Base-by-base conservation (phyloP, 495 filamentous ascomycete species). In the Chaetomium tenue region DNA sequence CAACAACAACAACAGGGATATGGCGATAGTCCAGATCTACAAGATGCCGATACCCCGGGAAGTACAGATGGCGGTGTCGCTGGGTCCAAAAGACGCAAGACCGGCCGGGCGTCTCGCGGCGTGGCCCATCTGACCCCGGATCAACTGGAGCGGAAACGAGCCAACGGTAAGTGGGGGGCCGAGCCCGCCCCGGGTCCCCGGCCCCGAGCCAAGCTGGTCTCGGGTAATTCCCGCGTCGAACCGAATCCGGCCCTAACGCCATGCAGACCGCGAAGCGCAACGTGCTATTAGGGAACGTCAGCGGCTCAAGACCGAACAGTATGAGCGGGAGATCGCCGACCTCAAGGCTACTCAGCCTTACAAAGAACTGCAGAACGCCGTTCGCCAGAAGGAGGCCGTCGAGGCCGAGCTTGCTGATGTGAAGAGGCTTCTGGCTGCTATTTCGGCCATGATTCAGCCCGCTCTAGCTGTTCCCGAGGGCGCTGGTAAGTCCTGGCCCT, bases 201-300 rank as follows among this genome's bases (percentile, higher is more conserved):
- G n/a, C 5, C 30, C 40, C 46, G 46, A 26, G 7, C 37, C 39
- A 1, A 22, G n/a, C 39, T 5, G n/a, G 37, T 20, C 20, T 50
- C 46, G 23, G 44, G 13, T 6, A 12, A 26, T 23, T 1, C 23
- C 37, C 20, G 13, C 9, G 13, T 26, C 9, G 37, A 11, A 8
- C 18, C 40, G 16, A n/a, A 33, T 15, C n/a, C 26, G 26, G 23
- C 9, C 5, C 55, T 58, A 44, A 58, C 40, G 16, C 26, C 20
- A 33, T 52, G 26, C 65, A 81, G 79, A 94, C 70, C 87, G 91
- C 23, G 90, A 94, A 73, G 91, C 91, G 13, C 91, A 94, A 72
- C 83, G 90, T 58, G 90, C 89, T 22, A 94, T 92, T 63, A 83
- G 91, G 6, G 88, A 92, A 70, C 81, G 91, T 44, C 92, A 89